Percentiles rank a stretch among this genome's conserved stretches.
These are phyloP conservation scores for Austroboletus niveus DNA, from an alignment of 1,284 basidiomycete genomes.

Conservation along the genomic window DNA sequence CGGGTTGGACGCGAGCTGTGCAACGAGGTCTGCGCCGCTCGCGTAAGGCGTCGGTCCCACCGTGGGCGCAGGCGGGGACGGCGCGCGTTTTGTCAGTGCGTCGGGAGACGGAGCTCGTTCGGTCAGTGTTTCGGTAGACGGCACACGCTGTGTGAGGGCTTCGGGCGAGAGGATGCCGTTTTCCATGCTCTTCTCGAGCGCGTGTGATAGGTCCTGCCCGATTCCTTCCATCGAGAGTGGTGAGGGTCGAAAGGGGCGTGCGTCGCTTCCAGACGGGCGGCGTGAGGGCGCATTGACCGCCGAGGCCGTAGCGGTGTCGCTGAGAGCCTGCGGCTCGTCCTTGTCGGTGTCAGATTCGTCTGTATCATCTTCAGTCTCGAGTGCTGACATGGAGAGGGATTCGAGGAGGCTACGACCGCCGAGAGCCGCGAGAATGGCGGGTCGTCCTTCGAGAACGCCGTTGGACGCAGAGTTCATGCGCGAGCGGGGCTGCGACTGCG, in stretches of 20 bases:
- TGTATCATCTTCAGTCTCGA: constrained; percentile 38
- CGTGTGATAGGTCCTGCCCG: constrained; percentile 31
- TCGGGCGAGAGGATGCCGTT: neutral
- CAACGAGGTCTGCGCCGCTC: constrained; percentile 26
- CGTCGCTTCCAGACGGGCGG: constrained; percentile 17
- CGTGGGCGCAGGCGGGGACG: neutral
- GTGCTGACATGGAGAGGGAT: constrained; percentile 41
- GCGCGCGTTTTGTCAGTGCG: neutral
- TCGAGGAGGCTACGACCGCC: constrained; percentile 37
- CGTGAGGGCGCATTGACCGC: constrained; percentile 4
- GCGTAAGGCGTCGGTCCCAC: constrained; percentile 4
- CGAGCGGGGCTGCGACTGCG: constrained; percentile 19
- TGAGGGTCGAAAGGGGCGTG: constrained; percentile 8
- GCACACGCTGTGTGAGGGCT: neutral
- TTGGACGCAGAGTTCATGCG: constrained; percentile 22
- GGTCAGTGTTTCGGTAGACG: neutral
- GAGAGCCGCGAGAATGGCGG: constrained; percentile 25
- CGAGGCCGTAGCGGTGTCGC: neutral
- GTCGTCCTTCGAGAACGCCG: constrained; percentile 17
- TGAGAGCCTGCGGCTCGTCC: neutral
- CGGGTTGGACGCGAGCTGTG: constrained; percentile 32
- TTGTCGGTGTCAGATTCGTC: constrained; percentile 17
- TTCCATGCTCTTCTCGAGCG: constrained; percentile 27
- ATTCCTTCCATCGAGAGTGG: constrained; percentile 33
- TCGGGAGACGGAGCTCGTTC: neutral